Evolutionary conservation across 2,329 filamentous ascomycete species (phyloP).

Genomic region (Fusarium luffae): DNA sequence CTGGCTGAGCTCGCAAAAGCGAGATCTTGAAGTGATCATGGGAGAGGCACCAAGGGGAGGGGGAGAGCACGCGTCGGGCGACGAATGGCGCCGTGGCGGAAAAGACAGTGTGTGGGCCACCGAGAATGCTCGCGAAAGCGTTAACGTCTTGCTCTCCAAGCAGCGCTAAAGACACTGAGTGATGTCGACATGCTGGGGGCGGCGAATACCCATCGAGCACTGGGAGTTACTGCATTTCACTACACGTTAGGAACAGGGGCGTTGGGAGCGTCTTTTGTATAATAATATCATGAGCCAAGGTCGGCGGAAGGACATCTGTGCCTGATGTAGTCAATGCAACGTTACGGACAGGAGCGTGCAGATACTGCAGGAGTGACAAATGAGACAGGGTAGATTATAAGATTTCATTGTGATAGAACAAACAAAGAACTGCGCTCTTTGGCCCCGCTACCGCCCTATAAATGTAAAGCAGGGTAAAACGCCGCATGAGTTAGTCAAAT

Average conservation of each 20-base stretch:
- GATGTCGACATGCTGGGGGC: not conserved
- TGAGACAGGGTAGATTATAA: slow-evolving; percentile 20
- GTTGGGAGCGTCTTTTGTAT: slow-evolving; percentile 45
- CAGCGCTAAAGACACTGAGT: slow-evolving; percentile 51
- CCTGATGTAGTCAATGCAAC: slow-evolving; percentile 20
- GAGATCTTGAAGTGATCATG: slow-evolving; percentile 87
- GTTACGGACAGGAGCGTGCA: slow-evolving; percentile 3
- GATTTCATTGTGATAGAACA: slow-evolving; percentile 29
- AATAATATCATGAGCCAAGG: slow-evolving; percentile 42
- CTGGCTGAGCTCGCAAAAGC: slow-evolving; percentile 91
- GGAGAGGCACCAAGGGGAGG: slow-evolving; percentile 79
- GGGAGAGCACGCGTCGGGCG: slow-evolving; percentile 64
- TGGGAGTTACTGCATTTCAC: slow-evolving; percentile 42
- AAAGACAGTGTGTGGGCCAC: slow-evolving; percentile 66
- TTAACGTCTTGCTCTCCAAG: slow-evolving; percentile 69
- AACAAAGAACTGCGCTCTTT: slow-evolving; percentile 20
- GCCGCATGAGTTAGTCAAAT: slow-evolving; percentile 20
- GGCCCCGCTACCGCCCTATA: slow-evolving; percentile 18
- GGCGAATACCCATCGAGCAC: slow-evolving; percentile 10
- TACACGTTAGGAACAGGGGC: slow-evolving; percentile 38
- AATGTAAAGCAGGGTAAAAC: slow-evolving; percentile 19
- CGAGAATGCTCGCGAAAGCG: slow-evolving; percentile 70
- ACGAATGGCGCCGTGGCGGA: slow-evolving; percentile 76
- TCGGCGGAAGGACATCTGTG: slow-evolving; percentile 23
- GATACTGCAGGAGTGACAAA: slow-evolving; percentile 22